Conservation (phyloP, 495 filamentous ascomycete genomes). For the Hamigera avellanea region DNA sequence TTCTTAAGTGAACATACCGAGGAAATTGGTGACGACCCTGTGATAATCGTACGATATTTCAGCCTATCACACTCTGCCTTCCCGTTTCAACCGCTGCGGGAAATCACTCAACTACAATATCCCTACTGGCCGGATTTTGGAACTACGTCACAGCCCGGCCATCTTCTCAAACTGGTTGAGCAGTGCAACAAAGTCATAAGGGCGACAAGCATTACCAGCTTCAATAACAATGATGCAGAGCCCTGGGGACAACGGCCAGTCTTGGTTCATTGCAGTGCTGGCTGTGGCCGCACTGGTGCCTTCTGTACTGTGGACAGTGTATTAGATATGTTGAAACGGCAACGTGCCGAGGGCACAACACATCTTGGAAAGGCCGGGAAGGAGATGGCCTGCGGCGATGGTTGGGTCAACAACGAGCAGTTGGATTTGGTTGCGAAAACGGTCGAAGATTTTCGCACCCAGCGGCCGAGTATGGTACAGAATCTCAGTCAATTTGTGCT, state of each 20-base stretch:
- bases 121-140: slow-evolving; percentile 95
- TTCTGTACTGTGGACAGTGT: slow-evolving; percentile 96
- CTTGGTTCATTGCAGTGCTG: slow-evolving; percentile 90
- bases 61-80: slow-evolving; percentile 62
- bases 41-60: slow-evolving; percentile 79
- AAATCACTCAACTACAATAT: slow-evolving; percentile 93
- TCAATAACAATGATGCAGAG: slow-evolving; percentile 39
- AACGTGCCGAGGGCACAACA: slow-evolving; percentile 30
- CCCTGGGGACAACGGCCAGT: slow-evolving; percentile 51
- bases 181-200: slow-evolving; percentile 52
- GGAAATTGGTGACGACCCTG: slow-evolving; percentile 44
- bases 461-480: slow-evolving; percentile 94
- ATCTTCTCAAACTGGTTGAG: slow-evolving; percentile 79
- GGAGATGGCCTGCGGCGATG: slow-evolving; percentile 35
- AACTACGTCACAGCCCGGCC: slow-evolving; percentile 74
- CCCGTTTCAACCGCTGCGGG: slow-evolving; percentile 78
- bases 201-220: slow-evolving; percentile 22
- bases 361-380: slow-evolving; percentile 12
- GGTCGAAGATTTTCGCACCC: slow-evolving; percentile 78
- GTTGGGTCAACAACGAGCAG: slow-evolving; percentile 43
- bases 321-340: slow-evolving; percentile 81
- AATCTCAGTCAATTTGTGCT: slow-evolving; percentile 89
- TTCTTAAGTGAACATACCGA: slow-evolving; percentile 5
- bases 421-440: slow-evolving; percentile 73
- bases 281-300: slow-evolving; percentile 88